These are phyloP conservation scores for Collariella sp. DNA, from an alignment of 495 filamentous ascomycete species.

Conservation along the genomic window DNA sequence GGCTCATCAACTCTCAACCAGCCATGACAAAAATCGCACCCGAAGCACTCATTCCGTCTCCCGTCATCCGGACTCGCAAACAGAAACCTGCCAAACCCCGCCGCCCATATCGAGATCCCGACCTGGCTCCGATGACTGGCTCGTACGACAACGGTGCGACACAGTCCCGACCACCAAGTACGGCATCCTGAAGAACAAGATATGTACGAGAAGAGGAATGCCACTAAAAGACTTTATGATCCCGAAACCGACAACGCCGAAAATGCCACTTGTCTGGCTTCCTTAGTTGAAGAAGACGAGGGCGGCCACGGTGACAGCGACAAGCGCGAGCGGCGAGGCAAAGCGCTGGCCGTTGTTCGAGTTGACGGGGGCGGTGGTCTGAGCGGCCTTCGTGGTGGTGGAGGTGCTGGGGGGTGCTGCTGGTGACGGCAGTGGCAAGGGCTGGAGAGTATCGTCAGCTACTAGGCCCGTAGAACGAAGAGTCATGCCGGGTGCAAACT, in stretches of 20 bases:
- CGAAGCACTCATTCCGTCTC: neutral
- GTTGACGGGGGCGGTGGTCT: constrained; percentile 14
- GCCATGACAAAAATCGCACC: neutral
- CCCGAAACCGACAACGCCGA: constrained; percentile 4
- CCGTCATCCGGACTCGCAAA: neutral
- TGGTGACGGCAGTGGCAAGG: constrained; percentile 9
- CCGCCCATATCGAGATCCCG: neutral
- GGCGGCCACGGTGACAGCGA: constrained; percentile 28
- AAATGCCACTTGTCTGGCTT: neutral
- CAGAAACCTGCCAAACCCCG: neutral
- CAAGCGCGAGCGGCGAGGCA: constrained; percentile 30
- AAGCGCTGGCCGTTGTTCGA: constrained; percentile 27
- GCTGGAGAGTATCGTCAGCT: neutral
- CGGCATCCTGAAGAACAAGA: constrained; percentile 10
- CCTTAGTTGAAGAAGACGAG: constrained; percentile 33
- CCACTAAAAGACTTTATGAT: neutral
- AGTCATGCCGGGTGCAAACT: too few relatives aligned
- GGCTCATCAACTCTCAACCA: neutral
- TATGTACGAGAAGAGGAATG: constrained; percentile 16
- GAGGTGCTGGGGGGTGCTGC: neutral
- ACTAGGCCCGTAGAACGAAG: too few relatives aligned
- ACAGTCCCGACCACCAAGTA: neutral
- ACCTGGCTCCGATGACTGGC: neutral
- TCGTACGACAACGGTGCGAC: neutral
- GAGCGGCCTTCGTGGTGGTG: constrained; percentile 9